Evolutionary conservation across 1,284 basidiomycete species (phyloP).

Genomic region (Thelephora terrestris): DNA sequence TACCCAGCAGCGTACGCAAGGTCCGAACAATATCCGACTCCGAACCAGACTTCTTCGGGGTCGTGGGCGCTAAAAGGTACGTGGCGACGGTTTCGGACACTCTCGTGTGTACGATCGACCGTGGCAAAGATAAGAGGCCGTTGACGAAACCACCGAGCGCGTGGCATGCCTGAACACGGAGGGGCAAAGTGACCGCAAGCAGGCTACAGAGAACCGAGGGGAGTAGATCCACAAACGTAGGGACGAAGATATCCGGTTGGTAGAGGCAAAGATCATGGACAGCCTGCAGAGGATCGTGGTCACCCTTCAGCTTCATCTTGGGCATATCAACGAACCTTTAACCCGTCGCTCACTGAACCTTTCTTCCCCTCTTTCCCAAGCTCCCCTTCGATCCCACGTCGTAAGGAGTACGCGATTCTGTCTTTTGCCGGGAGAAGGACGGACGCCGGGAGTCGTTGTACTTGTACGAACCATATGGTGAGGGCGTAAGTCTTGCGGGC

Average conservation of each 20-base stretch:
- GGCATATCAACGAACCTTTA: conserved; percentile 39
- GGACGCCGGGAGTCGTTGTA: conserved; percentile 50
- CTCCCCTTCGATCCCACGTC: conserved; percentile 70
- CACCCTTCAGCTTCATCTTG: not conserved
- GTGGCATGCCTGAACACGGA: conserved; percentile 62
- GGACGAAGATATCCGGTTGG: conserved; percentile 53
- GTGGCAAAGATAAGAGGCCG: conserved; percentile 37
- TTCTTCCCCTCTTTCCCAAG: conserved; percentile 81
- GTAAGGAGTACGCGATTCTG: conserved; percentile 57
- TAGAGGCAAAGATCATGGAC: conserved; percentile 57
- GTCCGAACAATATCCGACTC: conserved; percentile 52
- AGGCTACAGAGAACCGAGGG: conserved; percentile 52
- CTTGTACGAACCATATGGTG: conserved; percentile 61
- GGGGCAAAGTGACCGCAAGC: conserved; percentile 45
- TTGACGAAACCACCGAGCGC: conserved; percentile 59
- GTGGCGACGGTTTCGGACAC: conserved; percentile 37
- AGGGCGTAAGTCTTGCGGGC: conserved; percentile 74
- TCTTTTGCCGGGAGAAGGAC: conserved; percentile 50
- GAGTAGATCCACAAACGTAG: conserved; percentile 48
- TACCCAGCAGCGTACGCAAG: conserved; percentile 47
- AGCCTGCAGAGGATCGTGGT: conserved; percentile 34
- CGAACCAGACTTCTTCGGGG: conserved; percentile 18
- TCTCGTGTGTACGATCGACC: conserved; percentile 36
- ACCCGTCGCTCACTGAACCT: conserved; percentile 61
- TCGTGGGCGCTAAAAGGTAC: conserved; percentile 30